A percentile compares a stretch with the other conserved stretches of the same genome.
Conservation (phyloP, 1,139 yeast genomes). For the Geotrichum macrosporum region DNA sequence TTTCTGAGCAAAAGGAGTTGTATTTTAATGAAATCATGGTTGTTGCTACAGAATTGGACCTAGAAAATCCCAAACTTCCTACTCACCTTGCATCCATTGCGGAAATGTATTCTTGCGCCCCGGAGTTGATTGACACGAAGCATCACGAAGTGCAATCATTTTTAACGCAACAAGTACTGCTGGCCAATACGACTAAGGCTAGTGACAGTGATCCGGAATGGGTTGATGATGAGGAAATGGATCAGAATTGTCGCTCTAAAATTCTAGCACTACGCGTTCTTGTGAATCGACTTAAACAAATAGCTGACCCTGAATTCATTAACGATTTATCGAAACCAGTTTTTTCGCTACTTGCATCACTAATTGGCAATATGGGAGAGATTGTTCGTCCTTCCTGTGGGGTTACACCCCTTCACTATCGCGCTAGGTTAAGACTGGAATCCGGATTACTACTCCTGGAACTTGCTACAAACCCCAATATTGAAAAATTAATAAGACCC, state of each 20-base stretch:
- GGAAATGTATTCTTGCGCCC: constrained; percentile 54
- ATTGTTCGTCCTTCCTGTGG: constrained; percentile 50
- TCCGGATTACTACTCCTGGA: constrained; percentile 68
- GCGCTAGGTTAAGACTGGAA: constrained; percentile 57
- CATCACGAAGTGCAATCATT: constrained; percentile 57
- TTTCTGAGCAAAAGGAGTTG: constrained; percentile 42
- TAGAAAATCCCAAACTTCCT: constrained; percentile 40
- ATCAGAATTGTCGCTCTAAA: constrained; percentile 40
- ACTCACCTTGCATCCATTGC: constrained; percentile 60
- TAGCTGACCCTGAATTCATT: constrained; percentile 38
- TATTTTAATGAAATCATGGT: constrained; percentile 38
- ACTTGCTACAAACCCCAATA: constrained; percentile 54
- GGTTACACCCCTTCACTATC: constrained; percentile 64
- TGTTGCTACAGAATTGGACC: constrained; percentile 41
- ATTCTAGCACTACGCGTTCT: constrained; percentile 53
- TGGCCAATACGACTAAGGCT: constrained; percentile 31
- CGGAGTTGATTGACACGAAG: constrained; percentile 49
- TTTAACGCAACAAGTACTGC: constrained; percentile 41
- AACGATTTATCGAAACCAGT: constrained; percentile 54
- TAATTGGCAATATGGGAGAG: constrained; percentile 80
- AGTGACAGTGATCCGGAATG: constrained; percentile 41
- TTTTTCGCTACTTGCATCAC: constrained; percentile 58
- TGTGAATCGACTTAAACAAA: constrained; percentile 56
- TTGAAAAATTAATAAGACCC: constrained; percentile 52
- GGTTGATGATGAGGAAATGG: constrained; percentile 49